Conservation (phyloP, 2,329 filamentous ascomycete species). For the Xylaria sp. region DNA sequence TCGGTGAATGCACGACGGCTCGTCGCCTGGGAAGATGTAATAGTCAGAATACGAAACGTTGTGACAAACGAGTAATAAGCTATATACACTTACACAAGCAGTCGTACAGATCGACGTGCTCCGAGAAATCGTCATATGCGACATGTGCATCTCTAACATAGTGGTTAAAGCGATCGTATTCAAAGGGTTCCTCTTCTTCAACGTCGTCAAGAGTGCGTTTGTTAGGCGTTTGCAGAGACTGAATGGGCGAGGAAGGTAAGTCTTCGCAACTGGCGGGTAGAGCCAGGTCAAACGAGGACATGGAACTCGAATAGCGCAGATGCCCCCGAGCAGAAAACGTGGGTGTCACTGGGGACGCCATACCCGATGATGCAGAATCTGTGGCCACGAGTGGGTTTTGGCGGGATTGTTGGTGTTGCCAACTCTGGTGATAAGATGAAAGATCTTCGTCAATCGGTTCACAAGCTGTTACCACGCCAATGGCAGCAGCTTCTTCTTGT, state of each 20-base stretch:
- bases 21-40: constrained; percentile 62
- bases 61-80: neutral
- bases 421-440: constrained; percentile 49
- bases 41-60: constrained; percentile 14
- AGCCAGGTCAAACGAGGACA: constrained; percentile 78
- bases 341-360: constrained; percentile 76
- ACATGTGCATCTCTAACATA: constrained; percentile 55
- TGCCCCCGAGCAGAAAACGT: constrained; percentile 75
- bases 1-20: constrained; percentile 66
- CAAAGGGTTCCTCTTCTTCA: constrained; percentile 83
- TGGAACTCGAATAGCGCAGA: constrained; percentile 76
- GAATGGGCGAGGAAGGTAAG: constrained; percentile 63
- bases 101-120: constrained; percentile 65
- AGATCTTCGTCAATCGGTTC: constrained; percentile 51
- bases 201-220: constrained; percentile 82
- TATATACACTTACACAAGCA: constrained; percentile 77
- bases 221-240: constrained; percentile 58
- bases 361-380: constrained; percentile 72
- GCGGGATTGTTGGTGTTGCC: constrained; percentile 38
- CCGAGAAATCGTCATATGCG: constrained; percentile 51
- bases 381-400: constrained; percentile 51
- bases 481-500: constrained; percentile 45
- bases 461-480: constrained; percentile 29
- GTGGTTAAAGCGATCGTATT: constrained; percentile 66
- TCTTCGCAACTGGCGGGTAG: constrained; percentile 64